Conservation (phyloP, 2,329 filamentous ascomycete species). For the Paraphoma sp. region DNA sequence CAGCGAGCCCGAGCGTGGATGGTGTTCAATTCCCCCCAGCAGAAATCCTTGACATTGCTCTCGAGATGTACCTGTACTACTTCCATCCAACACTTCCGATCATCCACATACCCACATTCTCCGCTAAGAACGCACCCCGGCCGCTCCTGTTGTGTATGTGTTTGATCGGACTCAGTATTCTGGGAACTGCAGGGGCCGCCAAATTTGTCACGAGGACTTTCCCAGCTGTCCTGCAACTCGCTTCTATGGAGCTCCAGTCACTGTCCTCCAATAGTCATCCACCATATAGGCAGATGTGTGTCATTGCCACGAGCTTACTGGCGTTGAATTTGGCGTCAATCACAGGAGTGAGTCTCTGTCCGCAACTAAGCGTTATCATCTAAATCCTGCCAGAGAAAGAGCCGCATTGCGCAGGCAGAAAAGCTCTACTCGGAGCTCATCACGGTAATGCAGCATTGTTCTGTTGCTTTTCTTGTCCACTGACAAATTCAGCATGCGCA, state of each 20-base stretch:
- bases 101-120: conserved; percentile 61
- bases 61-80: conserved; percentile 62
- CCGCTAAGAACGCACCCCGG: conserved; percentile 55
- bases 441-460: conserved; percentile 37
- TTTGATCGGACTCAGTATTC: conserved; percentile 59
- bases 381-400: conserved; percentile 40
- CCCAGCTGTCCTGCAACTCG: conserved; percentile 47
- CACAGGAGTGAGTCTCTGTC: conserved; percentile 49
- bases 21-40: conserved; percentile 54
- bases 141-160: conserved; percentile 61
- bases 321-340: conserved; percentile 59
- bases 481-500: conserved; percentile 51
- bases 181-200: conserved; percentile 59
- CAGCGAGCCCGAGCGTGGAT: conserved; percentile 32
- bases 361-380: neutral
- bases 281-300: conserved; percentile 53
- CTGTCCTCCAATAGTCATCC: conserved; percentile 49
- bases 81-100: conserved; percentile 62
- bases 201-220: conserved; percentile 59
- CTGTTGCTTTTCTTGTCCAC: neutral
- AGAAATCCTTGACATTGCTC: conserved; percentile 61
- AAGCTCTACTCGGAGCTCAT: conserved; percentile 60
- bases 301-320: conserved; percentile 56
- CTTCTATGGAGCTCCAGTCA: conserved; percentile 52
- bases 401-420: conserved; percentile 56